These are phyloP conservation scores for Fusarium lyarnte DNA, from an alignment of 2,329 filamentous ascomycete species.

Conservation along the genomic window DNA sequence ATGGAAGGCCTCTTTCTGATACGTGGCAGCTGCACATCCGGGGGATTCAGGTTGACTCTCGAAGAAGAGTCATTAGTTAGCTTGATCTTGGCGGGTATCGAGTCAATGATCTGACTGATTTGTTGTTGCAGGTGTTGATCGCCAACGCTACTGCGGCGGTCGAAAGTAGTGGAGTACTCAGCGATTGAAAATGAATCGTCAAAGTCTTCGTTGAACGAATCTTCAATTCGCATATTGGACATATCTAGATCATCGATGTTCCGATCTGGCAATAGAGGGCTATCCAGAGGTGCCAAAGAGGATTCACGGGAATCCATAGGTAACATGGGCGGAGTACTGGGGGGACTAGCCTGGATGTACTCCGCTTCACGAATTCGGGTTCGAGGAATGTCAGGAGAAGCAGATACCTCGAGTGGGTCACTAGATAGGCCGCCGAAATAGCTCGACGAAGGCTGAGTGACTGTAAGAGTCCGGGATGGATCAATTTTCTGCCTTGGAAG, in stretches of 20 bases:
- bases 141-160: constrained; percentile 51
- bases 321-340: constrained; percentile 58
- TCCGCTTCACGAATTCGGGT: constrained; percentile 46
- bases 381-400: constrained; percentile 51
- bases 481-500: constrained; percentile 45
- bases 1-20: constrained; percentile 55
- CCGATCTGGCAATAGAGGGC: constrained; percentile 56
- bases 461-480: constrained; percentile 51
- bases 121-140: constrained; percentile 81
- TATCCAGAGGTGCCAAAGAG: constrained; percentile 56
- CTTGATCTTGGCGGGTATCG: constrained; percentile 81
- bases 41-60: constrained; percentile 65
- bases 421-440: constrained; percentile 55
- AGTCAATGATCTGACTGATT: constrained; percentile 80
- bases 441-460: constrained; percentile 51
- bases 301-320: constrained; percentile 30
- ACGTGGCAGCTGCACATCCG: constrained; percentile 63
- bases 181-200: constrained; percentile 53
- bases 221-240: constrained; percentile 55
- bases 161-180: constrained; percentile 40
- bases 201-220: constrained; percentile 58
- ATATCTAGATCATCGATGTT: constrained; percentile 52
- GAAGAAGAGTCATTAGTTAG: constrained; percentile 65
- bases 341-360: constrained; percentile 56
- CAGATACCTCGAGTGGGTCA: constrained; percentile 55